These are phyloP conservation scores for Mycena leptocephala DNA, from an alignment of 768 basidiomycete species.

Conservation along the genomic window DNA sequence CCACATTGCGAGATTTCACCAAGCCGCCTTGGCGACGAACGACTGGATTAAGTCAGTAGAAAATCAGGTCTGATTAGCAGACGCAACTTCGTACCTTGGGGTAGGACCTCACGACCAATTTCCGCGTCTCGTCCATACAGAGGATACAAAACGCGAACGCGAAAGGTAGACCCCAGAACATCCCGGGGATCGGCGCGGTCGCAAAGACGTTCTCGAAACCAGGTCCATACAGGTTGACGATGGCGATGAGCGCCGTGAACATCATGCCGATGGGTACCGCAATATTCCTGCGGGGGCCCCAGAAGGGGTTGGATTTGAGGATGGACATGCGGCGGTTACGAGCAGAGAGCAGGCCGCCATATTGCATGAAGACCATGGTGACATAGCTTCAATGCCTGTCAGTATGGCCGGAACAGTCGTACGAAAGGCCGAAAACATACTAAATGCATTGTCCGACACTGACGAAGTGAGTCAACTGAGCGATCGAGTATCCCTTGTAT, in stretches of 20 bases:
- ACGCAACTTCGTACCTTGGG: constrained; percentile 51
- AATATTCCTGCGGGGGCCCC: constrained; percentile 64
- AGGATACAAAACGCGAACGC: constrained; percentile 59
- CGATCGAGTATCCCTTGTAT: constrained; percentile 49
- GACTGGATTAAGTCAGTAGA: constrained; percentile 42
- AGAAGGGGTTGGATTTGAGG: constrained; percentile 60
- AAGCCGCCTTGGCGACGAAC: constrained; percentile 56
- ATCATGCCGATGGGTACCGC: constrained; percentile 56
- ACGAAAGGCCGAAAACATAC: constrained; percentile 43
- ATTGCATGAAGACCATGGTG: constrained; percentile 65
- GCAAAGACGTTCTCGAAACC: constrained; percentile 61
- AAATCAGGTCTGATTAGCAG: constrained; percentile 6
- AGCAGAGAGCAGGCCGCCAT: constrained; percentile 58
- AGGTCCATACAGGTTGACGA: constrained; percentile 61
- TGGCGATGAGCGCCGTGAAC: constrained; percentile 59
- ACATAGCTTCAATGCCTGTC: constrained; percentile 53
- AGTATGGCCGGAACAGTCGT: neutral
- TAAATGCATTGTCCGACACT: constrained; percentile 63
- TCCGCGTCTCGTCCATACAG: constrained; percentile 61
- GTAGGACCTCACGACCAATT: constrained; percentile 60
- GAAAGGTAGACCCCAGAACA: constrained; percentile 67
- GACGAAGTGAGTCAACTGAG: constrained; percentile 53
- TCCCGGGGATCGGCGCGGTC: constrained; percentile 60
- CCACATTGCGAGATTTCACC: constrained; percentile 39
- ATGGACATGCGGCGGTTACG: constrained; percentile 63